Evolutionary conservation across 495 filamentous ascomycete species (phyloP), one percentile per base, ranked within the genome.

Genomic region (Hypoxylon cercidicola): DNA sequence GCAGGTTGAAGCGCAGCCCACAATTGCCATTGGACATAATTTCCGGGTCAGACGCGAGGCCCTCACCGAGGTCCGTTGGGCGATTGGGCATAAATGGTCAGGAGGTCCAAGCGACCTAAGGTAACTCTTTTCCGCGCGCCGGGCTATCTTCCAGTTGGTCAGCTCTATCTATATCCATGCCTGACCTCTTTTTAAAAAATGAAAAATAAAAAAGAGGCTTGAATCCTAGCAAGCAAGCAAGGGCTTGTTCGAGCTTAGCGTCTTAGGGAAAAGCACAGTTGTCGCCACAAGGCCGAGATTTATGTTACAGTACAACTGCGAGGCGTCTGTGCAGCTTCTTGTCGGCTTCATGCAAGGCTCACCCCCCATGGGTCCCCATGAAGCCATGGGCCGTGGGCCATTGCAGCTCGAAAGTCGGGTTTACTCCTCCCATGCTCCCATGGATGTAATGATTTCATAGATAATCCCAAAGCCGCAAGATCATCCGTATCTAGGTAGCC

Each of bases 11-110:
- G 62, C 39, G 35, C 49, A 59, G 62, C 34, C 48, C 65, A 44
- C 66, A 58, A 58, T 59, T 68, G 34, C 60, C 65, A 78, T 78
- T 79, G 75, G 77, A 66, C 64, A 76, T 68, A 74, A 75, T 78
- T 75, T 75, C 66, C 71, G 74, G 71, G 56, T 73, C 68, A 66
- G 61, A 66, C 51, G 55, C 53, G 63, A 78, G 70, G 64, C 68
- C 59, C 69, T 68, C 70, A 72, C 69, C 74, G 69, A 69, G 65
- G 67, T 65, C 69, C 69, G 52, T 62, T 68, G 65, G 66, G 62
- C 68, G 68, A 73, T 74, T 74, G 71, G 71, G 71, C 71, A 74
- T 68, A 64, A 72, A 74, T 69, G 65, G 69, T 67, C 65, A 75
- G 68, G 66, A 70, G 74, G 72, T 70, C 74, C 72, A 76, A 72